Evolutionary conservation across 2,329 filamentous ascomycete genomes (phyloP), one percentile per base, ranked within the genome.

Genomic region (Neoascochyta sp.): DNA sequence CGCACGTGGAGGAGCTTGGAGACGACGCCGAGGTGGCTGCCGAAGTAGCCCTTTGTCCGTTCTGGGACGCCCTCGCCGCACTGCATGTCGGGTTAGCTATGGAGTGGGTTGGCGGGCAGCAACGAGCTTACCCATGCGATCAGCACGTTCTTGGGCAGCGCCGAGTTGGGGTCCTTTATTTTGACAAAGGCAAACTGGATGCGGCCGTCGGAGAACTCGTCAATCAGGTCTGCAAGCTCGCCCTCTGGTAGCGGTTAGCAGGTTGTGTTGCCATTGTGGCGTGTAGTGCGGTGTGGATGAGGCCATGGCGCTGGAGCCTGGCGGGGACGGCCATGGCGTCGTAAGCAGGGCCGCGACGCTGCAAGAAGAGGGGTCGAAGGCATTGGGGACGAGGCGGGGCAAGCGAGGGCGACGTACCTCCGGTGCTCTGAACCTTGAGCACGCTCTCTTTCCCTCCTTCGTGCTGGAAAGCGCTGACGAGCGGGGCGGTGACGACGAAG

Each of bases 1-100:
- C 67, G 28, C 58, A 81, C 81, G 68, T 95, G 89, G 22, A 98
- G 77, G 48, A 95, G 75, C 67, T 95, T 95, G 41, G 88, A 81
- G 20, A 96, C 88, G 26, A 87, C 83, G 39, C 84, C 81, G 26
- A 92, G 71, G 66, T 98, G 90, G 67, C 88, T 95, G 47, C 87
- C 95, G 62, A 98, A 98, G 68, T 96, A 96, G 45, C 92, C 92
- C 68, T 96, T 98, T 40, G 90, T 96, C 54, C 90, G 76, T 68
- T 98, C 92, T n/a, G 92, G 92, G 10, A 98, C 92, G 50, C 92
- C 92, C 58, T 93, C 90, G 47, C 92, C 92, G 63, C 92, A 98
- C 84, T 75, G 43, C 27, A 29, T 23, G 29, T 5, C 27, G 24
- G 19, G 20, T 47, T 33, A 48, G 41, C 18, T n/a, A n/a, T n/a